Conservation (phyloP, 1,284 basidiomycete species). For the Heliocybe sulcata region DNA sequence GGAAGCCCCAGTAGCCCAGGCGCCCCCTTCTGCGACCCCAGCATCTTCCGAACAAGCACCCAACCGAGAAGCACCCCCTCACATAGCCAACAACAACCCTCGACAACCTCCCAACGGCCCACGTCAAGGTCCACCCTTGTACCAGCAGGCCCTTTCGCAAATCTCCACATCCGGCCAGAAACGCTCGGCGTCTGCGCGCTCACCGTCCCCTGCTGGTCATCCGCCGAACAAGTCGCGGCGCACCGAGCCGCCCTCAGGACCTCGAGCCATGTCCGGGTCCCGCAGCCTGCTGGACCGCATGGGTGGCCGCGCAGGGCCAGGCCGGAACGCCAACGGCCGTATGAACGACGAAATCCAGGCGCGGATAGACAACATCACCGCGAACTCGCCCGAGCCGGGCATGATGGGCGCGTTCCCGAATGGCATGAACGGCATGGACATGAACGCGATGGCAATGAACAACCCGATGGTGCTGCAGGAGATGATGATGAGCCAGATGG, state of each 20-base stretch:
- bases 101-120: conserved; percentile 33
- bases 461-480: conserved; percentile 73
- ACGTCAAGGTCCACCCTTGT: conserved; percentile 24
- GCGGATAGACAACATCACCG: conserved; percentile 70
- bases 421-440: conserved; percentile 54
- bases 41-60: conserved; percentile 11
- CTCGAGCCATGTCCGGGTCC: conserved; percentile 61
- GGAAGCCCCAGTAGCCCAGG: conserved; percentile 24
- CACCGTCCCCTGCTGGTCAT: conserved; percentile 60
- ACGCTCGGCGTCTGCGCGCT: conserved; percentile 62
- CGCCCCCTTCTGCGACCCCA: conserved; percentile 15
- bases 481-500: conserved; percentile 84
- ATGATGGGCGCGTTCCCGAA: conserved; percentile 47
- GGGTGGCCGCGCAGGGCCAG: conserved; percentile 35
- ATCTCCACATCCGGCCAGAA: conserved; percentile 53
- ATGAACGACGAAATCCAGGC: conserved; percentile 65
- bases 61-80: conserved; percentile 19
- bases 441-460: conserved; percentile 48
- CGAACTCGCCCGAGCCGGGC: conserved; percentile 39
- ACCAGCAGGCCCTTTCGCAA: conserved; percentile 66
- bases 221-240: conserved; percentile 59
- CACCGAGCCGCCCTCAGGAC: conserved; percentile 70
- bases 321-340: conserved; percentile 1
- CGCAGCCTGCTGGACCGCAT: conserved; percentile 72
- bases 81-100: conserved; percentile 28